Evolutionary conservation across 2,329 filamentous ascomycete species (phyloP), one percentile per base, ranked within the genome.

Genomic region (Aspergillus pseudoterreus): DNA sequence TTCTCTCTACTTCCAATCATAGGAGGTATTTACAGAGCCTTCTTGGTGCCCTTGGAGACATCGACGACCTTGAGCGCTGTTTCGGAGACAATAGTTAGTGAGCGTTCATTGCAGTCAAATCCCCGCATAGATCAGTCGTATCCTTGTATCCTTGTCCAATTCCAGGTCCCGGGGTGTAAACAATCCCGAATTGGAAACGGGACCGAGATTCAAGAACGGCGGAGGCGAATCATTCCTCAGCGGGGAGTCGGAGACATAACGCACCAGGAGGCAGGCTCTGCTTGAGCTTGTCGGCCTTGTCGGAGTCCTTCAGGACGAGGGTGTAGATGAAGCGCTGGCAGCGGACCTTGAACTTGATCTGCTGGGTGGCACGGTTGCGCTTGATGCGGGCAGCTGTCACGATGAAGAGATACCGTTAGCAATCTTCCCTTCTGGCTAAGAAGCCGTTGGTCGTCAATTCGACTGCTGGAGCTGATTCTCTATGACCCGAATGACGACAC

Each of bases 311-410:
- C 71, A 99, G 87, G 75, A 95, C 89, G 69, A 99, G 87, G 68
- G 94, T 96, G 88, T 99, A 99, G 68, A 99, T 83, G 83, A 94
- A 86, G 73, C 86, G 85, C 76, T 90, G 83, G 88, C 94, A 97
- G 78, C 94, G 90, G 84, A 99, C 92, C 90, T 99, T 99, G 91
- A 99, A 97, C 88, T 99, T 99, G 87, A 94, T 92, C 83, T 92
- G 87, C 76, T 87, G 84, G 73, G 82, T 81, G 81, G 88, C 86
- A 79, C 86, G 87, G 86, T 87, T 95, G 85, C 95, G 94, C 91
- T 97, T 92, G 83, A 92, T 90, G 77, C 88, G 86, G 73, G 88
- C 88, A 78, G 88, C 88, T 92, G 60, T 45, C 27, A 47, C 50
- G n/a, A 45, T n/a, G 6, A 21, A 57, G 56, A 44, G 49, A 60